Evolutionary conservation across 2,329 filamentous ascomycete species (phyloP).

Genomic region (Cladophialophora yegresii): DNA sequence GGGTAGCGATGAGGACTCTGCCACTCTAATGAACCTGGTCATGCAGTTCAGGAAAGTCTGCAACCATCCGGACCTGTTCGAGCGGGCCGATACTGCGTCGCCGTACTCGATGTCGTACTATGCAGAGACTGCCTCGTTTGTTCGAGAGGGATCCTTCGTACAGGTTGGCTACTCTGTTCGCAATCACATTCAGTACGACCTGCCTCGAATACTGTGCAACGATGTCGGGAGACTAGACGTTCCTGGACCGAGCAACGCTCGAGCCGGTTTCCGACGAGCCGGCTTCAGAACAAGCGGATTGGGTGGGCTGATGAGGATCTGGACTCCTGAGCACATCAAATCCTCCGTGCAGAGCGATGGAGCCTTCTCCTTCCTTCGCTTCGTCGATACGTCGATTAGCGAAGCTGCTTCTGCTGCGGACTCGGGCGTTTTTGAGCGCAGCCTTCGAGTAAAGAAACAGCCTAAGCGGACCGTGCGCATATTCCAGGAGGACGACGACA

Average conservation of each 20-base stretch:
- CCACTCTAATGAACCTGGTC: constrained; percentile 96
- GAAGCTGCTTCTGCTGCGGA: constrained; percentile 73
- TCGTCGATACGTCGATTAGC: constrained; percentile 72
- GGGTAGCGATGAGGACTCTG: constrained; percentile 91
- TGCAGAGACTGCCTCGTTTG: constrained; percentile 91
- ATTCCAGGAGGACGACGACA: constrained; percentile 50
- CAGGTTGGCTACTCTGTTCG: constrained; percentile 84
- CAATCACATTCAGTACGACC: constrained; percentile 78
- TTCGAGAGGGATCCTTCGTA: constrained; percentile 80
- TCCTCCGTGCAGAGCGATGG: constrained; percentile 57
- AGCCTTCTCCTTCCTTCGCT: constrained; percentile 86
- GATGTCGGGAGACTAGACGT: constrained; percentile 74
- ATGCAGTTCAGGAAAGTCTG: constrained; percentile 99
- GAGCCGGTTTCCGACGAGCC: constrained; percentile 59
- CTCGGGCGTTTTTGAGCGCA: constrained; percentile 71
- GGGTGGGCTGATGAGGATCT: constrained; percentile 84
- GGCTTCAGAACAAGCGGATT: constrained; percentile 74
- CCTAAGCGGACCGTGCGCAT: constrained; percentile 68
- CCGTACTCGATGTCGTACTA: constrained; percentile 83
- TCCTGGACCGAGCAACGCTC: constrained; percentile 69
- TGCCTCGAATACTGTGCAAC: constrained; percentile 82
- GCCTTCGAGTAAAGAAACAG: constrained; percentile 65
- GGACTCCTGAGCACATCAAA: constrained; percentile 75
- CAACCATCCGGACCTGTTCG: constrained; percentile 96
- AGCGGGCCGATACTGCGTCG: constrained; percentile 87